Evolutionary conservation across 768 basidiomycete species (phyloP).

Genomic region (Russula sp.): DNA sequence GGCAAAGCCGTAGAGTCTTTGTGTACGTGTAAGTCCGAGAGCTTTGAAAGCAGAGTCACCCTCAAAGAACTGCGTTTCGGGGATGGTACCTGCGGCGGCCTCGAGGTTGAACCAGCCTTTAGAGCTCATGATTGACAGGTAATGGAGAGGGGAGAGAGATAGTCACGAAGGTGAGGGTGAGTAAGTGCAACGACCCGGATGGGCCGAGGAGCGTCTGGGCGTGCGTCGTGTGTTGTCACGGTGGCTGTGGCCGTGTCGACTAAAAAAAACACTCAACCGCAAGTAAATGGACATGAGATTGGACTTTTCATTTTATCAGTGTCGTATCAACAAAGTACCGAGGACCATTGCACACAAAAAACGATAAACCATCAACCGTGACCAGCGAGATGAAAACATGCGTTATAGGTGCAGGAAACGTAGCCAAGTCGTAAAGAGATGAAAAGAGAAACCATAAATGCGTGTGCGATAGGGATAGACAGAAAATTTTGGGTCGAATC

Average conservation of each 20-base stretch:
- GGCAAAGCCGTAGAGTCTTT: conserved; percentile 80
- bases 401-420: conserved; percentile 6
- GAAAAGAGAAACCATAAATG: not conserved
- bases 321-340: not conserved
- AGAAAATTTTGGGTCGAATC: not conserved
- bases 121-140: conserved; percentile 38
- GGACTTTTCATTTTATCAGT: not conserved
- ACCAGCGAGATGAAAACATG: conserved; percentile 19
- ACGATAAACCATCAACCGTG: conserved; percentile 18
- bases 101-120: conserved; percentile 90
- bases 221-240: too few relatives aligned
- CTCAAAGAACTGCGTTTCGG: conserved; percentile 81
- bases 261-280: not conserved
- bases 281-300: not conserved
- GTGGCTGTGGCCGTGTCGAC: not conserved
- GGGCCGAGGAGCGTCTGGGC: too few relatives aligned
- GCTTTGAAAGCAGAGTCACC: conserved; percentile 84
- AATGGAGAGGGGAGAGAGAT: not conserved
- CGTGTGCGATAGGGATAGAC: not conserved
- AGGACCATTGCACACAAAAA: conserved; percentile 2
- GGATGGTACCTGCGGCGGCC: conserved; percentile 51
- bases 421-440: conserved; percentile 15
- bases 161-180: conserved; percentile 1
- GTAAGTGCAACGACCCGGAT: not conserved
- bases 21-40: conserved; percentile 70